Base-by-base conservation (phyloP, 371 early-diverging fungal species). In the Lichtheimia corymbifera region DNA sequence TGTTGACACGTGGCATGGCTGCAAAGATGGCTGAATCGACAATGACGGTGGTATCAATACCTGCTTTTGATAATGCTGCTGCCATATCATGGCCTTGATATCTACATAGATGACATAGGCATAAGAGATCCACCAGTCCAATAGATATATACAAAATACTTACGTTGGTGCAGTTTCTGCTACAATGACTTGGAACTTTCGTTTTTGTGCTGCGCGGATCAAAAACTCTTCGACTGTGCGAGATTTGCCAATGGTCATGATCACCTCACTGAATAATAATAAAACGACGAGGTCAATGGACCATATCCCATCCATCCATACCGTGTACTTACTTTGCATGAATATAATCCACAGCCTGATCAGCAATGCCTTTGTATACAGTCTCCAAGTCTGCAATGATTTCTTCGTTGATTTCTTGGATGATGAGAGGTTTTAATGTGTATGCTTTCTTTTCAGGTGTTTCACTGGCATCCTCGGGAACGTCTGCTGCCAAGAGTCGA, bases 1-100 rank as follows among this genome's bases (percentile, higher is more conserved):
- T 98, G 85, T 97, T 95, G 18, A 97, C 96, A 53, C 97, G 88
- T 51, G 97, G 91, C 97, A 98, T 97, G 58, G 96, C 89, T 4
- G 97, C 97, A 86, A 94, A 96, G 14, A 95, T 88, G 1, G 97
- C 96, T 6, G 95, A 87, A 66, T 97, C 97, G 4, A 94, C 85
- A 47, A 98, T 91, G 15, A 97, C 85, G 0, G 94, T 95, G 0
- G 95, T 92, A 57, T 95, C 96, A 60, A 98, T 94, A 4, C 95
- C 94, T 7, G 90, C 85, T 17, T 79, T 68, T 3, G 92, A 82
- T 50, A 98, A 82, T 5, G 85, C 76, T 44, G 74, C 71, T 9
- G 96, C 96, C 89, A 93, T 88, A 55, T 88, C 81, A 61, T 94
- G 97, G 4, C 97, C 98, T 43, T 83, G 80, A 67, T 90, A 90